Base-by-base conservation (phyloP, 1,284 basidiomycete genomes). In the Microbotryum saponariae region DNA sequence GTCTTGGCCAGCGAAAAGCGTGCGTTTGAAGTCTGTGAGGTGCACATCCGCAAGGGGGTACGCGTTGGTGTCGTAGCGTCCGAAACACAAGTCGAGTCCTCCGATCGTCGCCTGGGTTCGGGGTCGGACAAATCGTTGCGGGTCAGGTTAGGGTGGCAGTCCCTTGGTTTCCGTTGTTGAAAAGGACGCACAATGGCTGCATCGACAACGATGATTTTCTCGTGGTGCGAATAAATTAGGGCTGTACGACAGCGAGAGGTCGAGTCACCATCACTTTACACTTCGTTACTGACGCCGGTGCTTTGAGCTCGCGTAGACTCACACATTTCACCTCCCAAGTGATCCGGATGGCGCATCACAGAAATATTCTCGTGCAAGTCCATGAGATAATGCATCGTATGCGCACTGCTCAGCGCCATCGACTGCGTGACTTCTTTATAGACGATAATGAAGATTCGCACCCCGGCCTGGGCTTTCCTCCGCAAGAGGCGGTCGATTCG, bases 351-450 rank as follows among this genome's bases (percentile, higher is more conserved):
- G 3, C 76, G 60, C 83, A 93, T 85, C 66, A 86, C 87, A 1
- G 83, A 81, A 67, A 97, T 88, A 73, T 96, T 94, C 5, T 83
- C 82, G 73, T 93, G 88, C 16, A 96, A 79, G 6, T 79, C 81
- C 71, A 90, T 88, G 25, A 96, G 78, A 6, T 83, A 82, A 63
- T 84, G 81, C 85, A 89, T 70, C 9, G 65, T 71, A 59, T 68
- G 67, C 44, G 61, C 53, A 20, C 58, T 68, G 25, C 82, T 83
- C 83, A 93, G 86, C 3, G 60, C 29, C 91, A 94, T 93, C 1
- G 90, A 91, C 76, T 89, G 85, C 0, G 87, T 86, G 60, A 96
- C 88, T 79, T 91, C 89, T 75, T 91, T 92, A 79, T 92, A 66
- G 12, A 68, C 61, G n/a, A 92, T 56, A 47, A 64, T 46, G 75